Conservation (phyloP, 345 rosid genomes). For the Pugionium cornutum region DNA sequence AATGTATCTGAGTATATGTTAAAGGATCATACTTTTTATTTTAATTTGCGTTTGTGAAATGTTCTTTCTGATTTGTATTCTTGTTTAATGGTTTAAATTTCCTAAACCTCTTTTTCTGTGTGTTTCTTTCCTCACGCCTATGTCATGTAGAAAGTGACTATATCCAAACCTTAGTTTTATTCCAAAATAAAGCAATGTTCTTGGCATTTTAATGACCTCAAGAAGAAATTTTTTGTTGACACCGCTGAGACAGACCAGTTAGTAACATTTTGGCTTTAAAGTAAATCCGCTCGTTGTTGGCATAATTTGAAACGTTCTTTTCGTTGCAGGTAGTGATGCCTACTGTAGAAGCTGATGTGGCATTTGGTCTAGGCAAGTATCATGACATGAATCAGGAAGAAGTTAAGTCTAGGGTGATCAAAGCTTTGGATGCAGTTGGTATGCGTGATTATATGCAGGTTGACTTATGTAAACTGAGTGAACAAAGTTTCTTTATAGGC, state of each 20-base stretch:
- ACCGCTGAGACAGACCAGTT: background rate
- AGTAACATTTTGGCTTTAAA: background rate
- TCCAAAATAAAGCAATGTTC: background rate
- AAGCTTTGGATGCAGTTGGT: conserved; percentile 76
- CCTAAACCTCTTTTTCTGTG: background rate
- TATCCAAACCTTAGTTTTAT: background rate
- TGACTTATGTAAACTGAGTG: background rate
- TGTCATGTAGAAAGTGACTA: background rate
- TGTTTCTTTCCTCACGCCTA: background rate
- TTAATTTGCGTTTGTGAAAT: background rate
- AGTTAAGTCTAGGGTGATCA: conserved; percentile 64
- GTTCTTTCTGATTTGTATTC: background rate
- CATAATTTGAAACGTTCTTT: conserved; percentile 7
- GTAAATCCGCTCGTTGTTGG: background rate
- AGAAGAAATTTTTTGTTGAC: background rate
- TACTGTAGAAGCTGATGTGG: conserved; percentile 89
- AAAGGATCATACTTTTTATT: conserved; percentile 15
- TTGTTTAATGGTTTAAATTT: conserved; percentile 9
- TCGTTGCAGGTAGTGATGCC: conserved; percentile 89
- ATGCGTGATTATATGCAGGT: conserved; percentile 64
- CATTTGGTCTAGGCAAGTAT: conserved; percentile 87
- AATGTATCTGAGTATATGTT: background rate
- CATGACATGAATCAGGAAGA: conserved; percentile 53
- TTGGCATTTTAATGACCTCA: background rate
- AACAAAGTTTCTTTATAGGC: background rate